phyloP scores from a whole-genome alignment of 495 filamentous ascomycete species.

The Talaromyces stipitatus region DNA sequence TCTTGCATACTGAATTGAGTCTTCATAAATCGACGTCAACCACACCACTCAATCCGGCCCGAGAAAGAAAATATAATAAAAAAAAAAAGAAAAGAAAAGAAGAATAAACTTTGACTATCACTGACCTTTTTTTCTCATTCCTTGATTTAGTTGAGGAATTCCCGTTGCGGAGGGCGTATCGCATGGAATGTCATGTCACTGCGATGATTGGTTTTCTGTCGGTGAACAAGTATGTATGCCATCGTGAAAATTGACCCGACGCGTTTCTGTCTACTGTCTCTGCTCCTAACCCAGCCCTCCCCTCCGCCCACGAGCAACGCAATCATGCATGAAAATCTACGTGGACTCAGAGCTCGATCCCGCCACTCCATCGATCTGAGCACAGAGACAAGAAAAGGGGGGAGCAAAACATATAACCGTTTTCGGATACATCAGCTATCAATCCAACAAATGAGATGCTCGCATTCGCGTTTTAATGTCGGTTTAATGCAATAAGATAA shows the following conservation, averaged over 20 bases:
- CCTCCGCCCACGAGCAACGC: slow-evolving; percentile 5
- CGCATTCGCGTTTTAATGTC: neutral
- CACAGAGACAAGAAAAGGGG: neutral
- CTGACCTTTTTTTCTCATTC: neutral
- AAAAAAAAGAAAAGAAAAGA: too few relatives aligned
- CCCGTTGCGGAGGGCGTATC: neutral
- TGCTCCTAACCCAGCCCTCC: too few relatives aligned
- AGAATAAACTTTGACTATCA: neutral
- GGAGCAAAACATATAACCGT: neutral
- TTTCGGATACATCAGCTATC: neutral
- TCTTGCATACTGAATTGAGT: too few relatives aligned
- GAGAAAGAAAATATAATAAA: too few relatives aligned
- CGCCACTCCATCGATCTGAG: neutral
- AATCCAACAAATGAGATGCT: neutral
- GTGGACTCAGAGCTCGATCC: neutral
- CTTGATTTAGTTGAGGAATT: neutral
- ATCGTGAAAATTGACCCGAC: neutral
- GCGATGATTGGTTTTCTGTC: neutral
- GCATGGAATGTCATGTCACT: neutral
- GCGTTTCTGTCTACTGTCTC: too few relatives aligned
- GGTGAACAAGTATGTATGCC: neutral
- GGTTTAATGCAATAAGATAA: neutral
- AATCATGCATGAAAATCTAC: neutral
- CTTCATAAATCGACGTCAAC: neutral
- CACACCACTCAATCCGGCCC: too few relatives aligned